Evolutionary conservation across 2,329 filamentous ascomycete genomes (phyloP), one percentile per base, ranked within the genome.

Genomic region (Neofusicoccum kwambonambiense): DNA sequence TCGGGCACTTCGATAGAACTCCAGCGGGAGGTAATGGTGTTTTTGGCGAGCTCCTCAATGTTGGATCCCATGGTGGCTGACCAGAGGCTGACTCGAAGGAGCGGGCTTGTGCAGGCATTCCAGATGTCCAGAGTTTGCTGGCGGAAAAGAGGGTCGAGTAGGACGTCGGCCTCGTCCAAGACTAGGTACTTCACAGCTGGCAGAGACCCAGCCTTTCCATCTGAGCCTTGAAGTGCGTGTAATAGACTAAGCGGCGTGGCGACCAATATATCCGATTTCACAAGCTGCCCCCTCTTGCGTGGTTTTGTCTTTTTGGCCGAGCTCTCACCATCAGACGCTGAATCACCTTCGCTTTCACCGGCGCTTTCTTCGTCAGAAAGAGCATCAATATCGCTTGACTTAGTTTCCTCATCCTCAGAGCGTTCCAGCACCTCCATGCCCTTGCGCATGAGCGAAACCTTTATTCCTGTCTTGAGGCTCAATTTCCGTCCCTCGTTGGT

Each of bases 11-110:
- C 65, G 11, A 76, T 66, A 9, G 68, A 50, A 7, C 51, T 19
- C 74, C 69, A 72, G 83, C 78, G 42, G 67, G 74, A 47, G 77
- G 74, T 58, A 58, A 95, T 85, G 13, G 89, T 89, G n/a, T 87
- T 85, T 6, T 85, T 85, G 52, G 92, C 86, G 7, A 97, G 82
- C 19, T 88, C 83, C 79, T 99, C 95, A 47, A 98, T 91, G 70
- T 90, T 95, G 15, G 94, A 97, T 3, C 91, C 92, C 89, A 99
- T 97, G 0, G 95, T 99, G 13, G 95, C 95, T 13, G 95, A 98
- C 93, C 94, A 99, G 66, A 96, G 88, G 9, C 90, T 92, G 3
- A 92, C 83, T 27, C 88, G 86, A 8, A 98, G 81, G n/a, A 83
- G 78, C 3, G 86, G 82, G 69, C 89, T 88, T 2, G 82, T 87